These are phyloP conservation scores for Nematodospora anomalae DNA, from an alignment of 1,139 yeast genomes.

Conservation along the genomic window DNA sequence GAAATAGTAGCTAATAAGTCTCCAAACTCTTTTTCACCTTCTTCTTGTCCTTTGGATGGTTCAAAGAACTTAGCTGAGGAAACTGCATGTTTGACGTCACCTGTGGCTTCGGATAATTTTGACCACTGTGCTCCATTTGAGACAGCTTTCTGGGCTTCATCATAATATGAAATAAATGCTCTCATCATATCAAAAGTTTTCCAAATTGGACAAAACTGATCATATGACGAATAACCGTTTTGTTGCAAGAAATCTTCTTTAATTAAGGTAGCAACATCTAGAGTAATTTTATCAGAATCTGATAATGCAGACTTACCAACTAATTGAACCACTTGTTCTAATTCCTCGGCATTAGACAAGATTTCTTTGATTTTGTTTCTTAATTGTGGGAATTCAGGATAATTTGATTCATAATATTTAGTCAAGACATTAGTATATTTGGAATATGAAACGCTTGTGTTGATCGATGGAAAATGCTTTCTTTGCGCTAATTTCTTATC, in stretches of 20 bases:
- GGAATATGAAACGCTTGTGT: slow-evolving; percentile 93
- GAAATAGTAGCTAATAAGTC: slow-evolving; percentile 71
- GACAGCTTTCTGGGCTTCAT: slow-evolving; percentile 97
- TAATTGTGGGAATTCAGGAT: slow-evolving; percentile 86
- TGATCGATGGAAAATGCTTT: slow-evolving; percentile 98
- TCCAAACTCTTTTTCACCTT: slow-evolving; percentile 72
- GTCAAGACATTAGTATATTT: slow-evolving; percentile 87
- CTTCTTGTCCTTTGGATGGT: slow-evolving; percentile 88
- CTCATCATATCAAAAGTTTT: slow-evolving; percentile 98
- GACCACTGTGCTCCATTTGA: slow-evolving; percentile 95
- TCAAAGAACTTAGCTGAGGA: slow-evolving; percentile 94
- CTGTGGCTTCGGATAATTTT: slow-evolving; percentile 81
- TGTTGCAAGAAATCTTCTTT: slow-evolving; percentile 99
- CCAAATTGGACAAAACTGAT: slow-evolving; percentile 99
- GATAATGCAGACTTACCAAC: slow-evolving; percentile 98
- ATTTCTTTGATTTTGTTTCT: slow-evolving; percentile 94
- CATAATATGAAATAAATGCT: slow-evolving; percentile 84
- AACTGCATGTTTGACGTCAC: slow-evolving; percentile 89
- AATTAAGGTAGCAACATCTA: slow-evolving; percentile 87
- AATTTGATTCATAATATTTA: slow-evolving; percentile 81
- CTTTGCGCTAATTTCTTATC: slow-evolving; percentile 99
- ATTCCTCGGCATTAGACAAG: slow-evolving; percentile 93
- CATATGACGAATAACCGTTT: slow-evolving; percentile 97
- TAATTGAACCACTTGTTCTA: slow-evolving; percentile 97
- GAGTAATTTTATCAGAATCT: slow-evolving; percentile 92